Conservation (phyloP, 2,329 filamentous ascomycete species). For the Tolypocladium nubicola region DNA sequence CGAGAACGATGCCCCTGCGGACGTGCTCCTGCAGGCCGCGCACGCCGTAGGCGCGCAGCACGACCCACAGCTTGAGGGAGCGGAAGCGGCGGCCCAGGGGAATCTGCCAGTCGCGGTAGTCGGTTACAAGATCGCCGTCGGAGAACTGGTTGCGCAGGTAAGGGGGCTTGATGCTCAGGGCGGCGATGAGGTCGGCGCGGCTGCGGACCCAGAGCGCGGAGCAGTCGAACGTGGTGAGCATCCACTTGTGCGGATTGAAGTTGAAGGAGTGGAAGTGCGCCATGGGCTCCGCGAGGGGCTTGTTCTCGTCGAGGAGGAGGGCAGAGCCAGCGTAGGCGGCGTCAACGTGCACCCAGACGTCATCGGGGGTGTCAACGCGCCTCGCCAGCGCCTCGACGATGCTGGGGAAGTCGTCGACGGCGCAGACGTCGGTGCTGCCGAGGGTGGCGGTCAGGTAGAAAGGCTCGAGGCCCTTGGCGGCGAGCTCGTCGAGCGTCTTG, state of each 20-base stretch:
- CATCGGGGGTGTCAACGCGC: slow-evolving; percentile 21
- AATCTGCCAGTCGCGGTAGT: slow-evolving; percentile 97
- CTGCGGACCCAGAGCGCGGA: slow-evolving; percentile 72
- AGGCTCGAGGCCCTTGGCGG: slow-evolving; percentile 61
- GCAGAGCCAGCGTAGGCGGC: slow-evolving; percentile 86
- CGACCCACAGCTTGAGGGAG: slow-evolving; percentile 90
- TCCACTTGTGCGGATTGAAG: slow-evolving; percentile 96
- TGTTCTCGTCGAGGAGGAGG: slow-evolving; percentile 71
- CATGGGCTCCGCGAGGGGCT: slow-evolving; percentile 53
- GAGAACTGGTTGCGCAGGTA: slow-evolving; percentile 77
- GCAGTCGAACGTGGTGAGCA: slow-evolving; percentile 84
- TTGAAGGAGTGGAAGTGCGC: slow-evolving; percentile 76
- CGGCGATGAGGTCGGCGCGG: slow-evolving; percentile 65
- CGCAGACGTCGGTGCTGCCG: slow-evolving; percentile 82
- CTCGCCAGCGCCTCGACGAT: slow-evolving; percentile 43
- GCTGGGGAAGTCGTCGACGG: slow-evolving; percentile 68
- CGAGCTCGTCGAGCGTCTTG: slow-evolving; percentile 52
- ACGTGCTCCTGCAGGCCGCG: slow-evolving; percentile 66
- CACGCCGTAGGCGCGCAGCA: slow-evolving; percentile 73
- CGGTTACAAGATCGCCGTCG: slow-evolving; percentile 75
- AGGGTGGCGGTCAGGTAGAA: slow-evolving; percentile 80
- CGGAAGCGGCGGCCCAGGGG: slow-evolving; percentile 83
- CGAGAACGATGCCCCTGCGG: slow-evolving; percentile 54
- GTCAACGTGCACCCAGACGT: slow-evolving; percentile 88
- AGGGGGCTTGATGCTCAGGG: slow-evolving; percentile 66